These are phyloP conservation scores for Penicillium sp. DNA, from an alignment of 2,329 filamentous ascomycete genomes.

Conservation along the genomic window DNA sequence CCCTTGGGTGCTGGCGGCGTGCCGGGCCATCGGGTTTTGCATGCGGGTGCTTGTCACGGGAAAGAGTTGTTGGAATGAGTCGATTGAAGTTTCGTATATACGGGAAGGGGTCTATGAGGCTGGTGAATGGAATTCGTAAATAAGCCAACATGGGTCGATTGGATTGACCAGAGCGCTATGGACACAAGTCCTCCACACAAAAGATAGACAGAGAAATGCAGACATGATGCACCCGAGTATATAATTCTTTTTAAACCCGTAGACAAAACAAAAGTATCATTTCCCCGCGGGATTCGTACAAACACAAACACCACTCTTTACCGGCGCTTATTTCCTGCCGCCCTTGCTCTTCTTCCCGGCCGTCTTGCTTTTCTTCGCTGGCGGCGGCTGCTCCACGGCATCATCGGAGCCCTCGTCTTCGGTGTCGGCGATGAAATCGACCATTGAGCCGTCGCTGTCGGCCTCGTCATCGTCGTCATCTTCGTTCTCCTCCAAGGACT, in stretches of 20 bases:
- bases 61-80: constrained; percentile 13
- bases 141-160: too few species aligned
- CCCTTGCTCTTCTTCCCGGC: constrained; percentile 34
- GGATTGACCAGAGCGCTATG: neutral
- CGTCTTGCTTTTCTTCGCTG: constrained; percentile 39
- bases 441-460: constrained; percentile 53
- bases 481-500: constrained; percentile 59
- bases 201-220: constrained; percentile 12
- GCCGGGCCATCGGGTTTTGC: constrained; percentile 42
- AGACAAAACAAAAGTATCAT: constrained; percentile 15
- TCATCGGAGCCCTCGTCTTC: constrained; percentile 44
- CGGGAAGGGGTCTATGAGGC: too few species aligned
- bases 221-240: constrained; percentile 18
- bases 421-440: constrained; percentile 49
- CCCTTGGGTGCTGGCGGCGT: constrained; percentile 36
- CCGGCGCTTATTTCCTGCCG: constrained; percentile 30
- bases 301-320: constrained; percentile 6
- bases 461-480: constrained; percentile 60
- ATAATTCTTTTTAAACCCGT: constrained; percentile 16
- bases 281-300: constrained; percentile 16
- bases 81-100: neutral
- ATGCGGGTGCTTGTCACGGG: constrained; percentile 40
- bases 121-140: too few species aligned
- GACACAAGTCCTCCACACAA: constrained; percentile 4
- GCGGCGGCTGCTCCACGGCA: constrained; percentile 26